A percentile compares a stretch with the other conserved stretches of the same genome.
Conservation (phyloP, 2,329 filamentous ascomycete species). For the Verticillium dahliae region DNA sequence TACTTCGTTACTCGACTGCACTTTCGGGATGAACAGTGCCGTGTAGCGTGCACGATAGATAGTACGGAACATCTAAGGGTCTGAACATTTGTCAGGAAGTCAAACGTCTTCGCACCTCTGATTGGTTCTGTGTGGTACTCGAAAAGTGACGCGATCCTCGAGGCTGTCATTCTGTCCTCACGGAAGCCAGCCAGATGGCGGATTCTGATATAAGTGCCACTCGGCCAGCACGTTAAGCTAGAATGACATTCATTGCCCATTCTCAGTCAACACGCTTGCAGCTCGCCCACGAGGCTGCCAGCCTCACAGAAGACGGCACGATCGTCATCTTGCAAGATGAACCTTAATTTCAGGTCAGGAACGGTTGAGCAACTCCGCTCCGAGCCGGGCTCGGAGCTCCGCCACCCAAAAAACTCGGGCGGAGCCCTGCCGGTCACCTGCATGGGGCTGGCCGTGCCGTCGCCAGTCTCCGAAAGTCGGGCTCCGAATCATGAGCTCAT, state of each 20-base stretch:
- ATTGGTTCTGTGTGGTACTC: too few relatives aligned
- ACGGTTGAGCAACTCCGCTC: neutral
- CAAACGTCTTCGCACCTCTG: too few relatives aligned
- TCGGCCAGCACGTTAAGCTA: too few relatives aligned
- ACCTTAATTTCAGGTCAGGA: neutral
- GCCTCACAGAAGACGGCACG: too few relatives aligned
- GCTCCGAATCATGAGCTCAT: neutral
- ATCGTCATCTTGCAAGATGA: too few relatives aligned
- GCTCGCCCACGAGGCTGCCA: too few relatives aligned
- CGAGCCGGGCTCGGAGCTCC: neutral
- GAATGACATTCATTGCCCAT: too few relatives aligned
- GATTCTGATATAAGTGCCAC: too few relatives aligned
- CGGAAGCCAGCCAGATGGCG: too few relatives aligned
- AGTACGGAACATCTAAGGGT: neutral
- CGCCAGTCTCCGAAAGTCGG: neutral
- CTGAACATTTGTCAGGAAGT: neutral
- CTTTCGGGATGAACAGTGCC: neutral
- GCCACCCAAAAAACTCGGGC: neutral
- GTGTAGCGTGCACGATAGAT: neutral
- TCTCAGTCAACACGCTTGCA: too few relatives aligned
- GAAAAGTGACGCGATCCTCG: too few relatives aligned
- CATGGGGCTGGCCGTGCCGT: neutral
- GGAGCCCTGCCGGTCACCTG: neutral
- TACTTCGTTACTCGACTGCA: neutral
- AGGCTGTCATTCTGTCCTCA: too few relatives aligned